Base-by-base conservation (phyloP, 176 grass and related monocot species). In the Musa itinerans region DNA sequence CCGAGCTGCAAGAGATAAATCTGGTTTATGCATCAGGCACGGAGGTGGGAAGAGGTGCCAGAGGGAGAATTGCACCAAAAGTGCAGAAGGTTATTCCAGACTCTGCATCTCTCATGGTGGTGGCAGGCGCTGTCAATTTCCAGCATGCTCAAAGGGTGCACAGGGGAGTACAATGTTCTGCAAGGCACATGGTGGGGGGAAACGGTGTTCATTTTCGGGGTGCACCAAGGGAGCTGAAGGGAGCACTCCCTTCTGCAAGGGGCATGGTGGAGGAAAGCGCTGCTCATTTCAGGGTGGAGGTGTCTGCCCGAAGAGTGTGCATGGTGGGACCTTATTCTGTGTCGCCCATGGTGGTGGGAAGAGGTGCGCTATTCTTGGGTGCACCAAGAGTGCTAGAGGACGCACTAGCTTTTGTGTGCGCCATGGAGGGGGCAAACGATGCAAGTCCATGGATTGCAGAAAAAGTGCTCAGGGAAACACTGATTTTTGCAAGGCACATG, bases 381-480 rank as follows among this genome's bases (percentile, higher is more conserved):
- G 93, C 81, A 88, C 74, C 26, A 96, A 81, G 75, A 89, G 87
- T 3, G 89, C 93, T 24, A 83, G 89, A 80, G 93, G 93, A 2
- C 64, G 85, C 50, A 96, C 93, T 0, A 85, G 88, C 77, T 72
- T 61, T 15, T 96, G 93, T 12, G 93, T 96, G 50, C 80, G 85
- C 8, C 93, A 96, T 79, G 93, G 93, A 10, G 93, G 93, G n/a
- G 89, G 93, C 10, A 96, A 92, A 57, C 76, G 93, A 14, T 96
- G 93, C 81, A 77, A 86, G 59, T 63, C 15, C 27, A 48, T 68
- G 24, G 81, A 81, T 25, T 96, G 93, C 70, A 79, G 52, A 20
- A 96, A 83, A 81, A 96, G 93, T 0, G 93, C 93, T 0, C 93
- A 96, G 64, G 93, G 93, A 54, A 96, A 89, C 65, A 96, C 93